Evolutionary conservation across 164 flowering plant species (phyloP).

Genomic region (Hamamelis virginiana): DNA sequence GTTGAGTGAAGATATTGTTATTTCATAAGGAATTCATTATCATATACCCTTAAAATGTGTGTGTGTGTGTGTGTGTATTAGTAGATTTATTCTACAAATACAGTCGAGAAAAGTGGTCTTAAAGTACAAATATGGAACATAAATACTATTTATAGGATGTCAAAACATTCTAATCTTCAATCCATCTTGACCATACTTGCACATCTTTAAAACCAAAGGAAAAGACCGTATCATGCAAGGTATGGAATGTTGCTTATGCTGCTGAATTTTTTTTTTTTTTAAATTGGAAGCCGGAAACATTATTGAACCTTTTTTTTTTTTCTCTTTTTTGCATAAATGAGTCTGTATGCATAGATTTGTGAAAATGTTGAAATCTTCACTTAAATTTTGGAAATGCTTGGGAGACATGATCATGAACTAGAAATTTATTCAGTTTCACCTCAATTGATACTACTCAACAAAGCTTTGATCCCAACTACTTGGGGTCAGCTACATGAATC

Average conservation of each 20-base stretch:
- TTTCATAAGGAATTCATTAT: neutral
- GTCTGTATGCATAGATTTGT: neutral
- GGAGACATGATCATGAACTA: neutral
- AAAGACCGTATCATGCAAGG: neutral
- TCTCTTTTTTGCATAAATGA: too few relatives aligned
- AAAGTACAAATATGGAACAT: too few relatives aligned
- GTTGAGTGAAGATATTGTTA: neutral
- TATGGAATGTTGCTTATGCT: neutral
- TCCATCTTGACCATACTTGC: neutral
- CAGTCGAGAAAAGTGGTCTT: too few relatives aligned
- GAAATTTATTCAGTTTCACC: neutral
- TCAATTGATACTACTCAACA: neutral
- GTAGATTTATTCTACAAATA: too few relatives aligned
- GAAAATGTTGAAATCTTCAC: neutral
- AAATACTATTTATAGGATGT: too few relatives aligned
- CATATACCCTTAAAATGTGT: too few relatives aligned
- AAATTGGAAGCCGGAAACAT: neutral
- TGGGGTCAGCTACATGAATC: too few relatives aligned
- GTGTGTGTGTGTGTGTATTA: too few relatives aligned
- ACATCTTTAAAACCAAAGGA: neutral
- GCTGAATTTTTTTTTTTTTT: too few relatives aligned
- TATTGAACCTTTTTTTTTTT: too few relatives aligned
- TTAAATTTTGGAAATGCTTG: neutral
- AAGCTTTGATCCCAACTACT: too few relatives aligned
- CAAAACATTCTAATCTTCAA: too few relatives aligned